These are phyloP conservation scores for Lyophyllum atratum DNA, from an alignment of 768 basidiomycete genomes.

Conservation along the genomic window DNA sequence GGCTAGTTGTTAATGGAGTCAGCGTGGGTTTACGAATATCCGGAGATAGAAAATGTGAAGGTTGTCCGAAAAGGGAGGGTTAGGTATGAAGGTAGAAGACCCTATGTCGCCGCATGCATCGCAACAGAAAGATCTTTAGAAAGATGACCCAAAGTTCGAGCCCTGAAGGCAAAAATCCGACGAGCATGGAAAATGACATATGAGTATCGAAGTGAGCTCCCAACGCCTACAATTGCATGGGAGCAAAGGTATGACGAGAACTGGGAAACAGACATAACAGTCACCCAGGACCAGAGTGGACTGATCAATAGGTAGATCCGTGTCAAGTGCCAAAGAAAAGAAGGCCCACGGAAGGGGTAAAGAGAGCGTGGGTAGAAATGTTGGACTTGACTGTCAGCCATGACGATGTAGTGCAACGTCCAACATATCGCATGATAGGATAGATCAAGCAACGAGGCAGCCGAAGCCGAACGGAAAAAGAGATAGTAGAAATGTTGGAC, in stretches of 20 bases:
- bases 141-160: background rate
- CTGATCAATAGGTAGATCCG: no score
- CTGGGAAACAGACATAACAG: background rate
- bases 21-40: constrained; percentile 8
- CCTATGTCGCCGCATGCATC: background rate
- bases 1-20: constrained; percentile 39
- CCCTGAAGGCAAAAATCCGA: background rate
- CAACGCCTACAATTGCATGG: background rate
- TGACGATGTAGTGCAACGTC: no score
- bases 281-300: no score
- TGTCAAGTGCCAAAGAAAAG: no score
- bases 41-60: background rate
- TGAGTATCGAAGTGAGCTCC: background rate
- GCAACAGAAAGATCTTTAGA: background rate
- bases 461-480: no score
- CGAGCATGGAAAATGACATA: background rate
- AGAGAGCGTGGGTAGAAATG: background rate
- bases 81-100: background rate
- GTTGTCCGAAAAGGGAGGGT: background rate
- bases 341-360: no score
- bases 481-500: background rate
- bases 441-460: no score
- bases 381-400: background rate
- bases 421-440: no score
- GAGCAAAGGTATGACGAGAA: background rate